Conservation (phyloP, 1,284 basidiomycete species). For the Wolfiporia cocos region DNA sequence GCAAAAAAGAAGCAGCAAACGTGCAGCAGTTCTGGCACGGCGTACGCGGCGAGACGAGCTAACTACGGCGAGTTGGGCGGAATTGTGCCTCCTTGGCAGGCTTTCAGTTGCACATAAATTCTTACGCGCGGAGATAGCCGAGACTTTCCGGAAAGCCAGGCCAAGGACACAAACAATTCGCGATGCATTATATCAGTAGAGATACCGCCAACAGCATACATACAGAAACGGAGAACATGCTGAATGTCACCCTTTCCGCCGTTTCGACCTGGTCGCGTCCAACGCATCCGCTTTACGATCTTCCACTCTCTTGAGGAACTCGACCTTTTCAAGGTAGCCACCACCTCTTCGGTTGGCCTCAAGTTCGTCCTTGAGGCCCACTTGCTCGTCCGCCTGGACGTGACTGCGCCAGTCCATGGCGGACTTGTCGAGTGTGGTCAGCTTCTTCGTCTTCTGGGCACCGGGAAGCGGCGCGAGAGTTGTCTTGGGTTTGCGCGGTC, state of each 20-base stretch:
- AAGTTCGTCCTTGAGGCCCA: conserved; percentile 58
- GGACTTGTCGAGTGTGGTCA: conserved; percentile 78
- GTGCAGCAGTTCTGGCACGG: too few relatives aligned
- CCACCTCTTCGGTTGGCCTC: conserved; percentile 64
- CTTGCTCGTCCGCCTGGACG: conserved; percentile 35
- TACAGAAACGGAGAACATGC: too few relatives aligned
- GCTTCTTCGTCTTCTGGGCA: conserved; percentile 55
- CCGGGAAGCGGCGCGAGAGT: conserved; percentile 42
- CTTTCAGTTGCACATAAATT: too few relatives aligned
- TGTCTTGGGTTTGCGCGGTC: conserved; percentile 60
- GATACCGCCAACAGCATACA: too few relatives aligned
- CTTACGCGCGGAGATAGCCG: too few relatives aligned
- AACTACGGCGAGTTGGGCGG: too few relatives aligned
- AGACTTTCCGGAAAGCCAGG: too few relatives aligned
- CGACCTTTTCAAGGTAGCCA: conserved; percentile 77
- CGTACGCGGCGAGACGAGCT: too few relatives aligned
- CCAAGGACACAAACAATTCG: too few relatives aligned
- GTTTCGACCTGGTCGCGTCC: conserved; percentile 53
- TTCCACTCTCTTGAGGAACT: conserved; percentile 71
- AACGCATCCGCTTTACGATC: conserved; percentile 60
- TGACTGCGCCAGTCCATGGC: conserved; percentile 78
- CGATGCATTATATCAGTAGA: too few relatives aligned
- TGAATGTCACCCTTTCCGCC: conserved; percentile 21
- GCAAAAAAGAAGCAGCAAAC: too few relatives aligned
- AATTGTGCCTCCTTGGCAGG: too few relatives aligned